Percentiles rank a stretch among this genome's conserved stretches.
These are phyloP conservation scores for Orobanche coerulescens DNA, from an alignment of 257 asterid genomes.

Conservation along the genomic window DNA sequence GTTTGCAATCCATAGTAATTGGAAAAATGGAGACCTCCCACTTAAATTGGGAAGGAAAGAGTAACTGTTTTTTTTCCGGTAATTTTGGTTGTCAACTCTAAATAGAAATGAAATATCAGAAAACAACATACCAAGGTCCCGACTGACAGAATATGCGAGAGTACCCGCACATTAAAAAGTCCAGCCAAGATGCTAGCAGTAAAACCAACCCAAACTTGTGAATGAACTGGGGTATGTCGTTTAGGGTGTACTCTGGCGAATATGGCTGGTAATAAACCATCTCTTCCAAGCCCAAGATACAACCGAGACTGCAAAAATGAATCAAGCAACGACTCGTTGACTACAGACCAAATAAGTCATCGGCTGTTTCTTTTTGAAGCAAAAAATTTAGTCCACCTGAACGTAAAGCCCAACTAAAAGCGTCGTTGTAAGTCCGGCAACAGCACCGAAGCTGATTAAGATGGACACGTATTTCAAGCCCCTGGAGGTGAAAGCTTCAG, in stretches of 20 bases:
- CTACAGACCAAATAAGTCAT: conserved; percentile 9
- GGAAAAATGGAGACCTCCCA: no score
- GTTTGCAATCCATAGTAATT: no score
- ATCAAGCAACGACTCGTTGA: conserved; percentile 21
- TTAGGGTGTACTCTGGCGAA: conserved; percentile 66
- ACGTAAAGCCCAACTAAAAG: conserved; percentile 90
- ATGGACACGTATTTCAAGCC: conserved; percentile 66
- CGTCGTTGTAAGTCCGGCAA: conserved; percentile 88
- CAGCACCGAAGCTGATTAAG: conserved; percentile 79
- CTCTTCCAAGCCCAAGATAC: conserved; percentile 93
- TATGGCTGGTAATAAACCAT: conserved; percentile 71
- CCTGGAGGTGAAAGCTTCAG: conserved; percentile 66
- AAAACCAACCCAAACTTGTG: conserved; percentile 87
- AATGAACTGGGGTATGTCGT: conserved; percentile 73
- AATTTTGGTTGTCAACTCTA: background rate
- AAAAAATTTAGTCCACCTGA: conserved; percentile 44
- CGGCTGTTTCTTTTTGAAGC: background rate
- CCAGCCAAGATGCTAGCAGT: conserved; percentile 69
- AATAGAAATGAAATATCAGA: background rate
- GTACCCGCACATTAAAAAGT: conserved; percentile 61
- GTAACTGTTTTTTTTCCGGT: background rate
- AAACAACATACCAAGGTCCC: conserved; percentile 67
- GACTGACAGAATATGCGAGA: conserved; percentile 87
- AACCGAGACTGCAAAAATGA: conserved; percentile 57
- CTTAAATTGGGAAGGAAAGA: no score